Base-by-base conservation (phyloP, 306 rosid genomes). In the Cicer pinnatifidum region DNA sequence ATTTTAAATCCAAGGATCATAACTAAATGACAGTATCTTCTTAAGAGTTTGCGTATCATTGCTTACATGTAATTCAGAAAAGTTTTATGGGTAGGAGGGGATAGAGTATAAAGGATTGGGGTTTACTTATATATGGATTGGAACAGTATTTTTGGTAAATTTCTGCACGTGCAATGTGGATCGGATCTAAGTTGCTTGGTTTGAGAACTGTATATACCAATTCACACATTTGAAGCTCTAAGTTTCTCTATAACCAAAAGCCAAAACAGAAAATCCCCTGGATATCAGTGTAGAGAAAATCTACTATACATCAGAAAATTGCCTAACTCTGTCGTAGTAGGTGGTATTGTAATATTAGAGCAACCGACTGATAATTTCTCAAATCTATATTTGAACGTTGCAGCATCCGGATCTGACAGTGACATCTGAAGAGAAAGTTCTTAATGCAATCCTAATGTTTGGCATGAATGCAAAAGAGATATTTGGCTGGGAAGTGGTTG, bases 391-490 rank as follows among this genome's bases (percentile, higher is more conserved):
- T 78, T 79, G 80, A 52, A 48, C 76, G 69, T 83, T 86, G 89
- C 96, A 94, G 97, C 95, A 90, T 86, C 96, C 96, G 7, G 95
- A 94, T 83, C 85, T 94, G 90, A 85, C 97, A 0, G 96, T 91
- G 60, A 94, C 98, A 56, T 91, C 92, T 16, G 98, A 94, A 88
- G 98, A 94, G 82, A 91, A 88, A 79, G 92, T 94, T 75, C 88
- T 94, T 35, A 85, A 91, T 82, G 96, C 97, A 73, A 88, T 94
- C 83, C 79, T 89, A 61, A 82, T 87, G 86, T 93, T 88, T 88
- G 97, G 96, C 76, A 78, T 85, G 78, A 80, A 87, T 75, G 86
- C 89, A 48, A 83, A 86, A 61, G 89, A 88, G 69, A 72, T 84
- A 45, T 80, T 78, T 83, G 92, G 84, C 59, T 93, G 97, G 98